Conservation (phyloP, 768 basidiomycete species). For the Phylloporus scabripes region DNA sequence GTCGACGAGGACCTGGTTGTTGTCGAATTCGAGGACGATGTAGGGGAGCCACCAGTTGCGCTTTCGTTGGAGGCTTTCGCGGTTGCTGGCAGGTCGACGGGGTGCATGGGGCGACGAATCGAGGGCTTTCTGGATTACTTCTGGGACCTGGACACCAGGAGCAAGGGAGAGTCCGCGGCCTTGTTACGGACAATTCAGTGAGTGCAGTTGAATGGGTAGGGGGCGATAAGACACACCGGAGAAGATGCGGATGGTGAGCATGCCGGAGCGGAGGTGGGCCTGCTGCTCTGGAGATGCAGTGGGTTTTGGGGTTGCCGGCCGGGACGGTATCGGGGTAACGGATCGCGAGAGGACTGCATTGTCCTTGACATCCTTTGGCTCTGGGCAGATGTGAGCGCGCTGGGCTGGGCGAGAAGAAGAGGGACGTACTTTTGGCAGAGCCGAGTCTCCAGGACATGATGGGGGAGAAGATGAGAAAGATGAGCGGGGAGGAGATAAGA, state of each 20-base stretch:
- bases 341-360: conserved; percentile 71
- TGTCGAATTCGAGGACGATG: conserved; percentile 96
- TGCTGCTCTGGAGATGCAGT: conserved; percentile 42
- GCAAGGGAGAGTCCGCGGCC: conserved; percentile 81
- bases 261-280: conserved; percentile 71
- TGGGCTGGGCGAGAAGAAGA: conserved; percentile 1
- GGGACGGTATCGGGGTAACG: conserved; percentile 74
- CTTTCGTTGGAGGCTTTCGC: conserved; percentile 89
- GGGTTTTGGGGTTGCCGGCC: conserved; percentile 72
- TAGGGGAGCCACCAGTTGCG: conserved; percentile 95
- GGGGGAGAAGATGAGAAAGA: background rate
- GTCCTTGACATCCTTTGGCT: conserved; percentile 65
- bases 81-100: conserved; percentile 60
- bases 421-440: conserved; percentile 31
- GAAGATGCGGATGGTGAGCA: conserved; percentile 95
- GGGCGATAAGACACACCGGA: conserved; percentile 51
- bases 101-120: conserved; percentile 51
- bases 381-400: conserved; percentile 29
- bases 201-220: conserved; percentile 5
- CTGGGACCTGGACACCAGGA: conserved; percentile 72
- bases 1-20: conserved; percentile 95
- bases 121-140: conserved; percentile 79
- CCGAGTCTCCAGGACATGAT: conserved; percentile 57
- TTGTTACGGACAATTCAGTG: conserved; percentile 13
- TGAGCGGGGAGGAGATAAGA: conserved; percentile 7